Evolutionary conservation across 306 rosid species (phyloP), one percentile per base, ranked within the genome.

Genomic region (Astragalus glycyphyllos): DNA sequence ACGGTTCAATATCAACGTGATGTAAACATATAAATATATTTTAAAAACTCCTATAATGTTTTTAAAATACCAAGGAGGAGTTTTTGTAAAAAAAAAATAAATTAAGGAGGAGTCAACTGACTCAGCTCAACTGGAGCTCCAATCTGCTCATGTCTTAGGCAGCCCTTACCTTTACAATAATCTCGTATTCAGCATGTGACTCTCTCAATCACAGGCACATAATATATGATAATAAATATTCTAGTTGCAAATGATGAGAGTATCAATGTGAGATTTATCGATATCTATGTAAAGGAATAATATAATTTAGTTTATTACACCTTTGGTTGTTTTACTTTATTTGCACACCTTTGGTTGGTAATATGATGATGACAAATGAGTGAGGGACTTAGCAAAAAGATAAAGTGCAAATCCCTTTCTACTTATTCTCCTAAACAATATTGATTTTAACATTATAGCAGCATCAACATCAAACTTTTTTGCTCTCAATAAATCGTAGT

Each of bases 331-430:
- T 8, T 61, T 38, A 50, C 48, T 57, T 67, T 63, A 29, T 51
- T 15, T n/a, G n/a, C n/a, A 38, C 9, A 50, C 37, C 50, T 50
- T 41, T 8, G 75, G 49, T 50, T 58, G 58, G 29, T 73, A 44
- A 46, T 46, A 79, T 58, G 68, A 32, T 58, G 68, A 32, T 66
- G 76, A 65, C 65, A 68, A 76, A 63, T 20, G 57, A 41, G 13
- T 23, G 42, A 23, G 26, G 29, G 58, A 65, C 29, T 12, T 49
- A n/a, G 48, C 41, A 51, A 17, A 73, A 72, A 79, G 75, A 13
- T 58, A 66, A 48, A 41, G 63, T 72, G 56, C 16, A 58, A 16
- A 26, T 40, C 56, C 4, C 49, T 41, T 76, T 68, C 48, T 46
- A 26, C 41, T 48, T 46, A 9, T 49, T 75, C 60, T 66, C 53